A percentile compares a stretch with the other conserved stretches of the same genome.
Evolutionary conservation across 2,329 filamentous ascomycete genomes (phyloP).

Genomic region (Colletotrichum lini): DNA sequence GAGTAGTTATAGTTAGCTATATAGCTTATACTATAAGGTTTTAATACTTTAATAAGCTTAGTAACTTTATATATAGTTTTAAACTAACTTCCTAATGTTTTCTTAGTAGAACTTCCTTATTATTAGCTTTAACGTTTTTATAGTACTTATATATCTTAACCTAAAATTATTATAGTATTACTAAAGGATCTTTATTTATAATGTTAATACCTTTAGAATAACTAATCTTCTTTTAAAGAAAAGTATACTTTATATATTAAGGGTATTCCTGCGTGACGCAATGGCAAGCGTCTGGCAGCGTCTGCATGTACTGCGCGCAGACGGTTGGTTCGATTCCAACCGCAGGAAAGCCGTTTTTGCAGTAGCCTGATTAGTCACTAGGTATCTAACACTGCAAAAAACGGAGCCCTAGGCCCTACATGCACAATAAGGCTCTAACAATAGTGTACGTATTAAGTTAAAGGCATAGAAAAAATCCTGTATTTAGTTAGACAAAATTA

Average conservation of each 20-base stretch:
- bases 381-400: no score
- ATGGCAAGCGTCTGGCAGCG: no score
- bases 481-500: no score
- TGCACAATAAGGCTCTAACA: no score
- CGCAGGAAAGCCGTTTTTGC: no score
- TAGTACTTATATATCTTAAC: background rate
- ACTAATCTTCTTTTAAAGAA: background rate
- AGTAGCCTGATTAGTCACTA: no score
- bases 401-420: no score
- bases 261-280: no score
- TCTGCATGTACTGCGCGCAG: no score
- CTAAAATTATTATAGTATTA: constrained; percentile 19
- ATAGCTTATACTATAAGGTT: background rate
- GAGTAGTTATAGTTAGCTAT: background rate
- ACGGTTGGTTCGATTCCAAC: no score
- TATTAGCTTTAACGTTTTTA: background rate
- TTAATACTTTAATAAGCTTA: background rate
- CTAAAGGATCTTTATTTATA: background rate
- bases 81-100: background rate
- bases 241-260: background rate
- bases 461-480: no score
- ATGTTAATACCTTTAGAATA: background rate
- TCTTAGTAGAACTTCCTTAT: background rate
- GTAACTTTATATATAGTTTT: background rate
- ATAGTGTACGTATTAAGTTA: no score